A percentile compares a stretch with the other conserved stretches of the same genome.
Conservation (phyloP, 2,329 filamentous ascomycete species). For the Ophiostoma himal-ulmi region DNA sequence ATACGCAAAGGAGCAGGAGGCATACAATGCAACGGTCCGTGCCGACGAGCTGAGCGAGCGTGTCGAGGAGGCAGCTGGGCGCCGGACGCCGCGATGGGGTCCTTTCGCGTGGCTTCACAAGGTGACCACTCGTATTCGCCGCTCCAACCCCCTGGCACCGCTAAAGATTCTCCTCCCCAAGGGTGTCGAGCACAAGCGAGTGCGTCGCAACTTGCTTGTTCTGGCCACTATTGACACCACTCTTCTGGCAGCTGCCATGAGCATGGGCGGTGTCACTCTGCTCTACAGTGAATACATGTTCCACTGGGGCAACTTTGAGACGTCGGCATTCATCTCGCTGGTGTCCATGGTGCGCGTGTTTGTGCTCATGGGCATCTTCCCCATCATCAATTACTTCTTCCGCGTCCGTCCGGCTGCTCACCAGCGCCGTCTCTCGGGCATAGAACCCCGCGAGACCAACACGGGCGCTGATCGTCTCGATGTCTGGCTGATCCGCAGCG, state of each 20-base stretch:
- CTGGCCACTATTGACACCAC: conserved; percentile 76
- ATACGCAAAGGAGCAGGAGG: conserved; percentile 44
- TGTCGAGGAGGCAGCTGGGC: conserved; percentile 9
- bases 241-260: conserved; percentile 75
- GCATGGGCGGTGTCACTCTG: conserved; percentile 71
- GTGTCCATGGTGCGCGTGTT: conserved; percentile 71
- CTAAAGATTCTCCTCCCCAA: conserved; percentile 72
- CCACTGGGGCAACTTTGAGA: conserved; percentile 74
- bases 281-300: conserved; percentile 79
- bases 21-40: conserved; percentile 31
- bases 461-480: conserved; percentile 73
- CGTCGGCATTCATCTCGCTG: conserved; percentile 73
- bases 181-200: conserved; percentile 53
- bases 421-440: conserved; percentile 37
- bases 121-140: conserved; percentile 36
- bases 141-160: conserved; percentile 66
- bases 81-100: conserved; percentile 24
- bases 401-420: conserved; percentile 50
- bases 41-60: conserved; percentile 20
- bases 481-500: conserved; percentile 65
- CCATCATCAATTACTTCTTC: conserved; percentile 68
- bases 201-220: conserved; percentile 76
- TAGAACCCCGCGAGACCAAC: conserved; percentile 44
- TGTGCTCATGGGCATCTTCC: conserved; percentile 68
- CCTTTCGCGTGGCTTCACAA: conserved; percentile 26